Evolutionary conservation across 768 basidiomycete species (phyloP).

Genomic region (Suillus weaverae): DNA sequence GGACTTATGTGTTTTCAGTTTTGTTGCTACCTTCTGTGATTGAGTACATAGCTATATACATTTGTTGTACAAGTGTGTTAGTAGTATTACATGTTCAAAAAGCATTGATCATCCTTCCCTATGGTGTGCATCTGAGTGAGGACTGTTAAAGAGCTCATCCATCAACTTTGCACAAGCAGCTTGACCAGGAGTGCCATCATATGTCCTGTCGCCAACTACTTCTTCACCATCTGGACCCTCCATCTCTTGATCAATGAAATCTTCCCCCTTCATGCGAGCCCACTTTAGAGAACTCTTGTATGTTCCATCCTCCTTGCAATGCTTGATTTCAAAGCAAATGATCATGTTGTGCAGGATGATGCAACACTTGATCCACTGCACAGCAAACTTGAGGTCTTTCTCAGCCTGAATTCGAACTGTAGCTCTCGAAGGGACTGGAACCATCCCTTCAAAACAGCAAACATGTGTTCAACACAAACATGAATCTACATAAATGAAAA

Average conservation of each 20-base stretch:
- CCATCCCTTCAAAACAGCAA: conserved; percentile 4
- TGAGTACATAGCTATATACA: no score
- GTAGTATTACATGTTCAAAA: no score
- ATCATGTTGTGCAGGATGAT: conserved; percentile 8
- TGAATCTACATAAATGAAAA: conserved; percentile 1
- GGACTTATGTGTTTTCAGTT: no score
- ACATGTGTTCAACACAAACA: conserved; percentile 4
- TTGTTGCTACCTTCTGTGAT: no score
- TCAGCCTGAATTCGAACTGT: background rate
- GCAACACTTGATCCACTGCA: background rate
- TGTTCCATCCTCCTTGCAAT: background rate
- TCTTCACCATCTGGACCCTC: no score
- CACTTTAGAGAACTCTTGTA: no score
- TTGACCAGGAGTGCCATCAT: no score
- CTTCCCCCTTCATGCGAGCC: no score
- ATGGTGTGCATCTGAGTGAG: background rate
- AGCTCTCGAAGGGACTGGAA: conserved; percentile 2
- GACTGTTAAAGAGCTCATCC: background rate
- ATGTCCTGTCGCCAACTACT: no score
- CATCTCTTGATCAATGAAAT: no score
- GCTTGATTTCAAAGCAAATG: background rate
- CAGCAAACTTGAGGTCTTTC: background rate
- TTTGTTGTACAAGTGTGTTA: no score
- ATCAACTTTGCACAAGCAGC: no score
- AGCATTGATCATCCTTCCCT: background rate